Evolutionary conservation across 345 rosid genomes (phyloP), one percentile per base, ranked within the genome.

Genomic region (Ricinus communis): DNA sequence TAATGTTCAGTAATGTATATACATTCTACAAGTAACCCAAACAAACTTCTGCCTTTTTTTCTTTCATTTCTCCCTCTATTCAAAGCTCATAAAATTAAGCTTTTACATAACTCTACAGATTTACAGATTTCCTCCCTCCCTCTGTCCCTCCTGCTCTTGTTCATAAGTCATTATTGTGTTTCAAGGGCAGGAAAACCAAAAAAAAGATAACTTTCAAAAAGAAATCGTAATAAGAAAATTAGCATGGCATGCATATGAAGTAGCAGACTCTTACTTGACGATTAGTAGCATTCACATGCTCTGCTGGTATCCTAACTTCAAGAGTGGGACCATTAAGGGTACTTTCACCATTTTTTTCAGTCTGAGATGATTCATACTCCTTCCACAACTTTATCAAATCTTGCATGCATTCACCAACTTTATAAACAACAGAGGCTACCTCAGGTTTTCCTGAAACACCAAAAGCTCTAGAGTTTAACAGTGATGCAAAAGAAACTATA

Each of bases 391-490:
- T 93, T 82, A 96, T 81, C 78, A 96, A 80, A 69, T 96, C 99
- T 91, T 89, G 98, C 98, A 93, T 91, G 80, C 98, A 96, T 85
- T 93, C 99, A 46, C 99, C 97, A 77, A 90, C 98, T 87, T 96
- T 96, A 77, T 96, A 96, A 77, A 90, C 85, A 78, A 95, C 93
- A 66, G 85, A 79, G 46, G 92, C 81, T 69, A 91, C 82, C 86
- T 96, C 99, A 47, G 95, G 60, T 86, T 96, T 96, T 47, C 98
- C 97, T 95, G 87, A 68, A 86, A 62, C 72, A 82, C 69, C 82
- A 86, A 75, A 67, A 80, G 19, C 61, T 50, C 69, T 24, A 59
- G 57, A 62, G 71, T 62, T 53, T 60, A 71, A 65, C 49, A 36
- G 30, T 65, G 52, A 58, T n/a, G 21, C 18, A 51, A 57, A 41